Base-by-base conservation (phyloP, 805 yeast genomes). In the Barnettozyma sp. region DNA sequence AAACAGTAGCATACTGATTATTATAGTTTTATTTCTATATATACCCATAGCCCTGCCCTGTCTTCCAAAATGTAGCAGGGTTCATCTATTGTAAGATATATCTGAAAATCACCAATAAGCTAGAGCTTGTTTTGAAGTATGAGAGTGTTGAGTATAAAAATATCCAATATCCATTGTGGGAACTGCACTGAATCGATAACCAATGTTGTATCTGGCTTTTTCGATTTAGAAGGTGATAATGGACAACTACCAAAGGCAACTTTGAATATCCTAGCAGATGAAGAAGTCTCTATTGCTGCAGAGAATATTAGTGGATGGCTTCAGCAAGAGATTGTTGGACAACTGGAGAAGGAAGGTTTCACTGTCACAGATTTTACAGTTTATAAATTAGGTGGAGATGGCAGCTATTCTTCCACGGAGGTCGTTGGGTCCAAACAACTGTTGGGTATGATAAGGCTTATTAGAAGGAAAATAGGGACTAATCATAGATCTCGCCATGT, bases 101-200 rank as follows among this genome's bases (percentile, higher is more conserved):
- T n/a, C n/a, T n/a, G n/a, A n/a, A n/a, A n/a, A n/a, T n/a, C n/a
- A n/a, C n/a, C n/a, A n/a, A n/a, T n/a, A n/a, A n/a, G n/a, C n/a
- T n/a, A n/a, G n/a, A n/a, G n/a, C n/a, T n/a, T n/a, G n/a, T n/a
- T n/a, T n/a, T n/a, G n/a, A n/a, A n/a, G n/a, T 7, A 44, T 44
- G 46, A 35, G 40, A 20, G 42, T 42, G 4, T 22, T 44, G n/a
- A 31, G 22, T 12, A 13, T 44, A 1, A 36, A 34, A 11, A 29
- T 44, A 6, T n/a, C 36, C 2, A 76, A 78, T 42, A 61, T 76
- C 25, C 82, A 76, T 49, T 77, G 83, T 48, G 59, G 57, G 3
- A 70, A 68, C 25, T 77, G 83, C 47, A 70, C 66, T 40, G 43
- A 43, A 4, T 52, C 64, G 10, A 59, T 76, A 15, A 43, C 45